Conservation (phyloP, 2,329 filamentous ascomycete genomes). For the Alternaria sp. region DNA sequence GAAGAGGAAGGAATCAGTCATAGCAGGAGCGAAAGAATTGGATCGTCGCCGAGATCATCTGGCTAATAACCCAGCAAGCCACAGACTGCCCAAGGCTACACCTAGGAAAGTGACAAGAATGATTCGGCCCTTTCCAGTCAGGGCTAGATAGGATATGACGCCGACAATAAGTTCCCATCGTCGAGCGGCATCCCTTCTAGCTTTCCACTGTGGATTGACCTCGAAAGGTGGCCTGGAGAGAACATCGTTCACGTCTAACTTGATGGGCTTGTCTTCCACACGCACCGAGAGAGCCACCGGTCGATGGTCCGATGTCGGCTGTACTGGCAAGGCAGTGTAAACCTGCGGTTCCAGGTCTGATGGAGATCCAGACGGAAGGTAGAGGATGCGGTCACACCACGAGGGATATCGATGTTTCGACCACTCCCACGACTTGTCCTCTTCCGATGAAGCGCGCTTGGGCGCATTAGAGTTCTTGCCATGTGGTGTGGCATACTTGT, state of each 20-base stretch:
- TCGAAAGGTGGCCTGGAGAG: conserved; percentile 63
- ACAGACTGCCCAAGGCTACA: conserved; percentile 39
- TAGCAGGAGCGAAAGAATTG: not conserved
- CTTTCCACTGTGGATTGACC: conserved; percentile 66
- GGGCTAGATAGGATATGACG: conserved; percentile 62
- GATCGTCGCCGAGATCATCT: conserved; percentile 17
- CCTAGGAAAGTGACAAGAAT: conserved; percentile 48
- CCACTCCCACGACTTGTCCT: conserved; percentile 69
- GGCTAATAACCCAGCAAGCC: conserved; percentile 32
- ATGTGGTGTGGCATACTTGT: conserved; percentile 73
- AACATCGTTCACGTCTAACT: conserved; percentile 46
- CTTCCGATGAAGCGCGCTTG: conserved; percentile 29
- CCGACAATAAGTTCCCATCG: conserved; percentile 68
- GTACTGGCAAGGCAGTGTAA: conserved; percentile 79
- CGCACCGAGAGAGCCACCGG: conserved; percentile 76
- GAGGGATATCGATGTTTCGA: conserved; percentile 81
- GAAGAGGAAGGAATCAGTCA: conserved; percentile 5
- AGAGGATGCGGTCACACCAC: conserved; percentile 94
- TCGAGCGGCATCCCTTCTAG: conserved; percentile 62
- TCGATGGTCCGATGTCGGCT: conserved; percentile 87
- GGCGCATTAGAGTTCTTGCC: conserved; percentile 8
- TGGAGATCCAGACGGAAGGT: conserved; percentile 60
- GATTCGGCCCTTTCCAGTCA: conserved; percentile 58
- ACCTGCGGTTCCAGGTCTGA: conserved; percentile 62
- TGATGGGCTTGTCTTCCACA: conserved; percentile 65